Conservation (phyloP, 148 eudicot species). For the Nepenthes gracilis region DNA sequence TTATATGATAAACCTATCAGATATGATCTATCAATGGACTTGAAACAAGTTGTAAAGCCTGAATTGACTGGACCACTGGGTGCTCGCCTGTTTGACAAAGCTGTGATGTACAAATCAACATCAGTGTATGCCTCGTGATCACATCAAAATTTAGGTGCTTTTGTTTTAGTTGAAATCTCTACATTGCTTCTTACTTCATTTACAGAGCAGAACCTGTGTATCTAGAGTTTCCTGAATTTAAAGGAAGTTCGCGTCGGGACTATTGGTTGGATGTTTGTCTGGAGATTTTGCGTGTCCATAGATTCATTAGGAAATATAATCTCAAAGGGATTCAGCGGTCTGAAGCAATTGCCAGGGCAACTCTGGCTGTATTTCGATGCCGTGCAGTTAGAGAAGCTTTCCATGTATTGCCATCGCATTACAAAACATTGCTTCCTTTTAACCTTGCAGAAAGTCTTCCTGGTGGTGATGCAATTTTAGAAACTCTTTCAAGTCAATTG, state of each 20-base stretch:
- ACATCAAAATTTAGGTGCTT: conserved; percentile 4
- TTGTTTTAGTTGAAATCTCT: not conserved
- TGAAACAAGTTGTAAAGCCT: conserved; percentile 79
- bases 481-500: conserved; percentile 53
- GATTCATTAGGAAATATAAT: conserved; percentile 46
- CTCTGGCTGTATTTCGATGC: conserved; percentile 59
- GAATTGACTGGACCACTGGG: conserved; percentile 89
- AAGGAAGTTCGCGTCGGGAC: conserved; percentile 72
- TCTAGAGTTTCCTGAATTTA: conserved; percentile 85
- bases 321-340: conserved; percentile 48
- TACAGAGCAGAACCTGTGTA: conserved; percentile 68
- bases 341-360: conserved; percentile 75
- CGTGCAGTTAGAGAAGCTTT: conserved; percentile 80
- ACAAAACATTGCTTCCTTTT: conserved; percentile 58
- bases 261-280: conserved; percentile 77
- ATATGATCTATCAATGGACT: conserved; percentile 61
- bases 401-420: conserved; percentile 40
- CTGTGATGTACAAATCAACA: conserved; percentile 78
- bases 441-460: conserved; percentile 88
- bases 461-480: conserved; percentile 61
- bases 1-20: conserved; percentile 67
- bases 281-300: conserved; percentile 61
- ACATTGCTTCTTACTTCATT: conserved; percentile 9
- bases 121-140: conserved; percentile 35
- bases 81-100: conserved; percentile 88